Base-by-base conservation (phyloP, 1,284 basidiomycete species). In the Xanthoconium separans region DNA sequence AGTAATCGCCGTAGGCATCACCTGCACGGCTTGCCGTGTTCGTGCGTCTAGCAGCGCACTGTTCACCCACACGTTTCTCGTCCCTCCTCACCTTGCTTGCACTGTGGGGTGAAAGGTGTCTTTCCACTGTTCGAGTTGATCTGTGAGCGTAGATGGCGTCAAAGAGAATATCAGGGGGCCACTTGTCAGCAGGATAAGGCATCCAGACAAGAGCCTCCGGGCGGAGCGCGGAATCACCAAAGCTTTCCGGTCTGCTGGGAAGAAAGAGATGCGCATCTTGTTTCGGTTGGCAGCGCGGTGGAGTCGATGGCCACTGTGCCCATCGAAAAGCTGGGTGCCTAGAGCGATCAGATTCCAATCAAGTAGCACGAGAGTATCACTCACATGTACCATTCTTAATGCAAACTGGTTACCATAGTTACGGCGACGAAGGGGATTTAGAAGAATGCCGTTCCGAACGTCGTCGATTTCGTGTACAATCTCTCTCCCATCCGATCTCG, bases 291-390 rank as follows among this genome's bases (percentile, higher is more conserved):
- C 18, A 20, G 29, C 36, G 15, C 11, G 4, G 20, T n/a, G 9
- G n/a, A 20, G 29, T 39, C 9, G 20, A 55, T 15, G 29, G 46
- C 49, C 0, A 31, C 15, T 15, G 31, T 51, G 11, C 4, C 8
- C 48, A 54, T 43, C 11, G 54, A 50, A 52, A 55, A 52, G 16
- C 47, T 52, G 9, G 54, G 54, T 22, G 54, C 47, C 54, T 55
- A 34, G 41, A 34, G 12, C 27, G 20, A 47, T 55, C 22, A 44
- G 29, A 24, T 6, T 15, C 40, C 15, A 6, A 34, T 34, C 3
- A 13, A 9, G 29, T 12, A 42, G n/a, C 16, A 47, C 3, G 29
- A 15, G 5, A 27, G 16, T 7, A 40, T n/a, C n/a, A n/a, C n/a
- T n/a, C n/a, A 20, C 9, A 22, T 45, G 3, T 13, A 55, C 54